Evolutionary conservation across 495 filamentous ascomycete species (phyloP).

Genomic region (Penicillium turbatum): DNA sequence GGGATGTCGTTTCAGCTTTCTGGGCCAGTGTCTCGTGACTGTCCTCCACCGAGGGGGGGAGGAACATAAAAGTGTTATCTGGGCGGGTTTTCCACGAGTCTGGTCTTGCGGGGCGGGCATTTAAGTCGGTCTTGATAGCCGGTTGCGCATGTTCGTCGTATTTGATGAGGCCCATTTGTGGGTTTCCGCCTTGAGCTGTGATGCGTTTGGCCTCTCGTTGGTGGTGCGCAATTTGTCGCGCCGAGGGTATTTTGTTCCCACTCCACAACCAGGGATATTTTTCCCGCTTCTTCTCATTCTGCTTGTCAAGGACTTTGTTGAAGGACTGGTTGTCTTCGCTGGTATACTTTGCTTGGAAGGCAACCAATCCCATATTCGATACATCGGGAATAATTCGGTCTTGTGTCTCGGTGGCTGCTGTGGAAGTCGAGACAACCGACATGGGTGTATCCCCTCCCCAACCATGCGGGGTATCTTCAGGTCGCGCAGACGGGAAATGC

Average conservation of each 20-base stretch:
- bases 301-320: constrained; percentile 85
- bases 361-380: constrained; percentile 71
- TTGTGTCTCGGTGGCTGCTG: constrained; percentile 18
- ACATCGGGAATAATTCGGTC: constrained; percentile 58
- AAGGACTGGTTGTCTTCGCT: constrained; percentile 97
- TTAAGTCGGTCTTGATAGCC: constrained; percentile 54
- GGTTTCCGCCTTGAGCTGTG: constrained; percentile 44
- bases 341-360: constrained; percentile 90
- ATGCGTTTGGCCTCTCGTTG: constrained; percentile 61
- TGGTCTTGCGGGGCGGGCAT: constrained; percentile 71
- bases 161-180: constrained; percentile 35
- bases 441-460: constrained; percentile 65
- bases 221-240: constrained; percentile 78
- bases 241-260: constrained; percentile 82
- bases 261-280: constrained; percentile 86
- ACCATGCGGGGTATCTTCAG: constrained; percentile 40
- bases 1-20: constrained; percentile 62
- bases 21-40: constrained; percentile 60
- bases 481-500: constrained; percentile 45
- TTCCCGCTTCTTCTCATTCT: constrained; percentile 76
- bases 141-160: constrained; percentile 25
- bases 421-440: constrained; percentile 48
- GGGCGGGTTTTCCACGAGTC: constrained; percentile 71
- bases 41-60: constrained; percentile 65
- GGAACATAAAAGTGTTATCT: constrained; percentile 85